Evolutionary conservation across 2,329 filamentous ascomycete species (phyloP).

Genomic region (Diaporthe nobilis): DNA sequence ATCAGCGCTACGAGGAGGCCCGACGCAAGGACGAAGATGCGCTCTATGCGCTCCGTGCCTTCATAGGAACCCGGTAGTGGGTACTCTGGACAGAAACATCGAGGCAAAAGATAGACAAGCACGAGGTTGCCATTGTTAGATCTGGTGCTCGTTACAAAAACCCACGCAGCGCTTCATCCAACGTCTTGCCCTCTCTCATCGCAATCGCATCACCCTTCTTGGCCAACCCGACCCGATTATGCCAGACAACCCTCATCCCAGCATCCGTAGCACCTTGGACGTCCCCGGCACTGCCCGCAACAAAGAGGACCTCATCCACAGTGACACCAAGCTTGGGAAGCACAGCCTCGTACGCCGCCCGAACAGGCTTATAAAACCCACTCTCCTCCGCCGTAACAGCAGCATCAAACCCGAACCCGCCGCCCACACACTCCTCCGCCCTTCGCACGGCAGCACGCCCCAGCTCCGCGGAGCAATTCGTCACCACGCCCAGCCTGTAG

Average conservation of each 20-base stretch:
- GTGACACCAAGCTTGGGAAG: constrained; percentile 48
- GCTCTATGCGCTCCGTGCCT: background rate
- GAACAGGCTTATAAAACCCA: constrained; percentile 56
- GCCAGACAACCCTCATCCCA: constrained; percentile 58
- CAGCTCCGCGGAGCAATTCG: constrained; percentile 54
- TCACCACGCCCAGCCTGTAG: constrained; percentile 54
- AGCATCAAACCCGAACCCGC: constrained; percentile 48
- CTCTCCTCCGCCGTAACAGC: constrained; percentile 56
- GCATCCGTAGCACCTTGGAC: constrained; percentile 54
- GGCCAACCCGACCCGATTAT: constrained; percentile 51
- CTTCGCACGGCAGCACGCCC: constrained; percentile 47
- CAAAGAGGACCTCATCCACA: constrained; percentile 51
- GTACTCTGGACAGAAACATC: background rate
- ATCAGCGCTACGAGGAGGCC: constrained; percentile 4
- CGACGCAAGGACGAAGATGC: constrained; percentile 15
- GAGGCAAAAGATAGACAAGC: too few relatives aligned
- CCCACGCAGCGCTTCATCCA: constrained; percentile 44
- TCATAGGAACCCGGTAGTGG: background rate
- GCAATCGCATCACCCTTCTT: constrained; percentile 47
- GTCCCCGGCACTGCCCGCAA: constrained; percentile 57
- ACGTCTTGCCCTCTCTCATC: constrained; percentile 44
- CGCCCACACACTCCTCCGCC: constrained; percentile 36
- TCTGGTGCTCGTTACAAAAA: constrained; percentile 30
- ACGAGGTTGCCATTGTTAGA: background rate
- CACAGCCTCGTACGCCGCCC: constrained; percentile 51